Evolutionary conservation across 1,139 yeast species (phyloP).

Genomic region (Debaryomycetaceae sp.): DNA sequence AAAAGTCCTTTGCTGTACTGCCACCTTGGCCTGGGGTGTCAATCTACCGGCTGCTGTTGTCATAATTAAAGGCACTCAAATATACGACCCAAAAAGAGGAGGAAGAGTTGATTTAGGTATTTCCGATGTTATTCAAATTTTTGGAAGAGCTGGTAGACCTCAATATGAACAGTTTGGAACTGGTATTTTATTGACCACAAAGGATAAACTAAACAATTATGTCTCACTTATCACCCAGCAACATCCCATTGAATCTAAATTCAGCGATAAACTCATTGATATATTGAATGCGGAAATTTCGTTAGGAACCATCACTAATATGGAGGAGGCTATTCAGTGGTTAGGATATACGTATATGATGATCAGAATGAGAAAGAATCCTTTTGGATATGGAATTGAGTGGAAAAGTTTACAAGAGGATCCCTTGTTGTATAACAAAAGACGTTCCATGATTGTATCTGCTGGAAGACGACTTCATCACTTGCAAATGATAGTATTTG

Average conservation of each 20-base stretch:
- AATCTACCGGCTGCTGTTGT: conserved; percentile 98
- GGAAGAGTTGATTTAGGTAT: conserved; percentile 92
- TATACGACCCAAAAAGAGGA: conserved; percentile 92
- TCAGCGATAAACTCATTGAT: conserved; percentile 77
- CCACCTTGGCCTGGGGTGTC: conserved; percentile 99
- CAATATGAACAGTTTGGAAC: conserved; percentile 92
- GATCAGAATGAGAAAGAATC: conserved; percentile 93
- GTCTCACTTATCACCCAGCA: conserved; percentile 86
- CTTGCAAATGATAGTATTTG: conserved; percentile 90
- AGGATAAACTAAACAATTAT: conserved; percentile 81
- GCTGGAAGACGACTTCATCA: conserved; percentile 83
- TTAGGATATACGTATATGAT: conserved; percentile 92
- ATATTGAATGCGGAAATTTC: conserved; percentile 95
- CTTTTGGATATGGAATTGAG: conserved; percentile 88
- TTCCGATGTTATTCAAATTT: conserved; percentile 94
- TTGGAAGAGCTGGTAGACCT: conserved; percentile 99
- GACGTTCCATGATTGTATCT: conserved; percentile 69
- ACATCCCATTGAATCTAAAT: conserved; percentile 90
- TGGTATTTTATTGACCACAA: conserved; percentile 83
- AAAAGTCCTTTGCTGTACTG: conserved; percentile 91
- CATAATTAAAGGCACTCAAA: conserved; percentile 92
- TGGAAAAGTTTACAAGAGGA: conserved; percentile 85
- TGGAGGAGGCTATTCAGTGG: conserved; percentile 96
- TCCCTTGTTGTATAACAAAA: conserved; percentile 68
- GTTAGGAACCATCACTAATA: conserved; percentile 89